phyloP scores from a whole-genome alignment of 768 basidiomycete genomes.

The Tulasnella sp. region DNA sequence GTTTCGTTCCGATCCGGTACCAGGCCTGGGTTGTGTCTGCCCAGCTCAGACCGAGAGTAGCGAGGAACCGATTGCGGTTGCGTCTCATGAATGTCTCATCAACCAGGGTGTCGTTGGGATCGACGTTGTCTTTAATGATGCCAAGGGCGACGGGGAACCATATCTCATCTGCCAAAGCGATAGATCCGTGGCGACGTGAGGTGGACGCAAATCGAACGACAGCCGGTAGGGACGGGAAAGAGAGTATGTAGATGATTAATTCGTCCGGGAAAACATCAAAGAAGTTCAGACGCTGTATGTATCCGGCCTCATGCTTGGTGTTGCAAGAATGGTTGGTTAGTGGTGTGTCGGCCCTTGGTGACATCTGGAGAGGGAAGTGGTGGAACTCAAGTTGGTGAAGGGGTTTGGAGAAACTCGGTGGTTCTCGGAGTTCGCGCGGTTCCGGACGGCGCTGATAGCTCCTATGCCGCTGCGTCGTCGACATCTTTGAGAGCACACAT shows the following conservation, averaged over 20 bases:
- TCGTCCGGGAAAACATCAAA: not conserved
- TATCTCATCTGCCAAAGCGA: not conserved
- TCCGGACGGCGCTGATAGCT: too few species aligned
- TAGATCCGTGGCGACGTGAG: not conserved
- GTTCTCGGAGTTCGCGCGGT: not conserved
- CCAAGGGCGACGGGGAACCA: not conserved
- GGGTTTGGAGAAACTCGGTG: not conserved
- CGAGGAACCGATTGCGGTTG: not conserved
- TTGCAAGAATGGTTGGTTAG: not conserved
- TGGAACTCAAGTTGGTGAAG: not conserved
- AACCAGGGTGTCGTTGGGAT: not conserved
- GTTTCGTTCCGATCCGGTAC: not conserved
- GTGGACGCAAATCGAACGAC: not conserved
- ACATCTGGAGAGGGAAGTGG: not conserved
- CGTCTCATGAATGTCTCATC: not conserved
- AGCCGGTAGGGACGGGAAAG: not conserved
- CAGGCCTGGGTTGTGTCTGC: not conserved
- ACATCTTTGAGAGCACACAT: too few species aligned
- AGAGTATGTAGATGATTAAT: not conserved
- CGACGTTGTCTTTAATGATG: not conserved
- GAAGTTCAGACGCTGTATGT: not conserved
- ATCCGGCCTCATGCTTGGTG: not conserved
- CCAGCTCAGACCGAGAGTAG: not conserved
- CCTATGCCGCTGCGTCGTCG: too few species aligned
- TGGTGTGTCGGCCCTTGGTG: not conserved